Conservation (phyloP, 805 yeast species). For the Kurtzmaniella fragi region DNA sequence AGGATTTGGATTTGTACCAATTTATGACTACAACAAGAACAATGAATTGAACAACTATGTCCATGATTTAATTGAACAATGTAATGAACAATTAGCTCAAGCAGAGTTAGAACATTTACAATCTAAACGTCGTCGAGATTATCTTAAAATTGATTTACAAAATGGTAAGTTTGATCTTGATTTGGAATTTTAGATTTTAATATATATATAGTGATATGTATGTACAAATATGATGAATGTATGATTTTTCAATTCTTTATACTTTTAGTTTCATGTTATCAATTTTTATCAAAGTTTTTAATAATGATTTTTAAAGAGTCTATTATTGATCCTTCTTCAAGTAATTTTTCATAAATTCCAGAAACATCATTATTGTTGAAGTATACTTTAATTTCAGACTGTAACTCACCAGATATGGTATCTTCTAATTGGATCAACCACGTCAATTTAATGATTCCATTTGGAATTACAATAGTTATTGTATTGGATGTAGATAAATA, state of each 20-base stretch:
- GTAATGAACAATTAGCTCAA: conserved; percentile 17
- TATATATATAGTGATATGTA: no score
- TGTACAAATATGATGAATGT: no score
- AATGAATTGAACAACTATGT: conserved; percentile 26
- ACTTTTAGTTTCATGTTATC: neutral
- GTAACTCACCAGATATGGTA: conserved; percentile 18
- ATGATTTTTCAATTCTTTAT: no score
- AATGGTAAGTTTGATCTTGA: neutral
- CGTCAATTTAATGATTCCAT: neutral
- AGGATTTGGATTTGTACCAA: conserved; percentile 24
- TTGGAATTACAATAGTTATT: neutral
- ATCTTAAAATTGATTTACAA: conserved; percentile 1
- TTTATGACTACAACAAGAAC: conserved; percentile 27
- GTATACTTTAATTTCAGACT: conserved; percentile 11
- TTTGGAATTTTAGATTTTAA: conserved; percentile 1
- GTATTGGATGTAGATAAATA: neutral
- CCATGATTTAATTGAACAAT: conserved; percentile 19
- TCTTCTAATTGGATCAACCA: conserved; percentile 23
- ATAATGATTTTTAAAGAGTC: conserved; percentile 20
- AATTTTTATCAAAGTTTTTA: conserved; percentile 7
- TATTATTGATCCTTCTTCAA: conserved; percentile 19
- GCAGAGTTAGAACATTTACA: neutral
- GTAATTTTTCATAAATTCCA: conserved; percentile 15
- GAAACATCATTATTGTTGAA: conserved; percentile 6
- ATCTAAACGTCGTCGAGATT: neutral